Conservation (phyloP, 2,329 filamentous ascomycete species). For the Trichoderma lentiforme region DNA sequence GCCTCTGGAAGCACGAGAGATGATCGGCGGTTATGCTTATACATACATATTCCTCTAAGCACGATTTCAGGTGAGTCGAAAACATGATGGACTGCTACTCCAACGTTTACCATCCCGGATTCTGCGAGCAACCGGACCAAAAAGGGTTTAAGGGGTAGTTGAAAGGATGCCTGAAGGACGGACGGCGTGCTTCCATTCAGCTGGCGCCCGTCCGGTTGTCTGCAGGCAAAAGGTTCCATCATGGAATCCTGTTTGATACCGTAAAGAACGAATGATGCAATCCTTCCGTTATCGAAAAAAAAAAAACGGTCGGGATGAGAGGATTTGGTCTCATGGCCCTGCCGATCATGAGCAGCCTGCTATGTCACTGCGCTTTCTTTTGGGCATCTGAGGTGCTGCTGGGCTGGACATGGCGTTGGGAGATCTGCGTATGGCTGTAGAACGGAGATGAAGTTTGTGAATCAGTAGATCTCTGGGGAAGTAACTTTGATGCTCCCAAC, state of each 20-base stretch:
- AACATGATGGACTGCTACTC: background rate
- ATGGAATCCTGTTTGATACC: background rate
- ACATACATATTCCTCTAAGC: background rate
- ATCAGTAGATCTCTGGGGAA: background rate
- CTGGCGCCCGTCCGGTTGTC: background rate
- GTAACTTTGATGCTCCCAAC: background rate
- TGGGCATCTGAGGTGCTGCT: background rate
- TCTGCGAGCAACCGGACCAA: too few relatives aligned
- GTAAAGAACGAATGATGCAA: background rate
- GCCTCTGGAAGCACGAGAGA: background rate
- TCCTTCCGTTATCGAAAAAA: background rate
- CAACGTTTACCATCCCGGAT: background rate
- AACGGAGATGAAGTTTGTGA: background rate
- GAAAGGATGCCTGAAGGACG: background rate
- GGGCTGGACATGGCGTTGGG: background rate
- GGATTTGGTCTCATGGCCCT: background rate
- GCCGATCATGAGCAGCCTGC: background rate
- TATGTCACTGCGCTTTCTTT: background rate
- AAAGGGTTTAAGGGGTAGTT: background rate
- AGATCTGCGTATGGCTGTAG: background rate
- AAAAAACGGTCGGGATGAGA: background rate
- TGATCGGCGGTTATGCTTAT: constrained; percentile 3
- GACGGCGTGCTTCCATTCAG: background rate
- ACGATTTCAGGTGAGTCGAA: background rate
- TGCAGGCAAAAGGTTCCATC: background rate